These are phyloP conservation scores for Aspergillus nidulans DNA, from an alignment of 495 filamentous ascomycete genomes.

Conservation along the genomic window DNA sequence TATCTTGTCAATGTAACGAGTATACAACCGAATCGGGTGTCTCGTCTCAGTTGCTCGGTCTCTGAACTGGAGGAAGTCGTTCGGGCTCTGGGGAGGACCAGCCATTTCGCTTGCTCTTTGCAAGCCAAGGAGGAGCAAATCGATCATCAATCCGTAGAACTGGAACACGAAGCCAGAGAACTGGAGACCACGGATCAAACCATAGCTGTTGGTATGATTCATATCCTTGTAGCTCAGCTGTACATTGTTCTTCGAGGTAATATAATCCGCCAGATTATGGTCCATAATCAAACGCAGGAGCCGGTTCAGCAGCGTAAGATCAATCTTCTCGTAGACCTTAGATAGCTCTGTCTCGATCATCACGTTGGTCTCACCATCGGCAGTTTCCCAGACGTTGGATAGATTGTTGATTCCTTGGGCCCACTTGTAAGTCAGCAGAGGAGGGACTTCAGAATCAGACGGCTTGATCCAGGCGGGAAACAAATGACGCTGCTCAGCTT, in stretches of 20 bases:
- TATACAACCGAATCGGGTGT: constrained; percentile 95
- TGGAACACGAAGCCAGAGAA: constrained; percentile 99
- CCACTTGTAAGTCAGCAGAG: constrained; percentile 96
- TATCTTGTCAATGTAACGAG: constrained; percentile 94
- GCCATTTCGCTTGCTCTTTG: constrained; percentile 96
- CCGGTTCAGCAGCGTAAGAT: constrained; percentile 91
- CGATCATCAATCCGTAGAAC: constrained; percentile 95
- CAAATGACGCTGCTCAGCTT: constrained; percentile 94
- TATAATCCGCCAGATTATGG: constrained; percentile 98
- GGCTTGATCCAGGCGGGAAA: constrained; percentile 99
- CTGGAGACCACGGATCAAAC: constrained; percentile 94
- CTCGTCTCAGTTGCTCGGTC: constrained; percentile 85
- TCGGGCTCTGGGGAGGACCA: constrained; percentile 91
- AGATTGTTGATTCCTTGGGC: constrained; percentile 99
- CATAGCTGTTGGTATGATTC: constrained; percentile 99
- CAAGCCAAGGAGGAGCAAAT: constrained; percentile 86
- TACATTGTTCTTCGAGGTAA: constrained; percentile 99
- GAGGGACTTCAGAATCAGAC: constrained; percentile 98
- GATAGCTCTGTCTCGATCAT: constrained; percentile 98
- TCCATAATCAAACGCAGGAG: constrained; percentile 97
- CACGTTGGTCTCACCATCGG: constrained; percentile 96
- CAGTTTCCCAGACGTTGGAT: constrained; percentile 92
- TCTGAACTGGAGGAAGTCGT: constrained; percentile 97
- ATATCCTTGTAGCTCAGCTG: constrained; percentile 99
- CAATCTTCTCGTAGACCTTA: constrained; percentile 99